phyloP scores from a whole-genome alignment of 2,329 filamentous ascomycete species.

The Cytospora schulzeri region DNA sequence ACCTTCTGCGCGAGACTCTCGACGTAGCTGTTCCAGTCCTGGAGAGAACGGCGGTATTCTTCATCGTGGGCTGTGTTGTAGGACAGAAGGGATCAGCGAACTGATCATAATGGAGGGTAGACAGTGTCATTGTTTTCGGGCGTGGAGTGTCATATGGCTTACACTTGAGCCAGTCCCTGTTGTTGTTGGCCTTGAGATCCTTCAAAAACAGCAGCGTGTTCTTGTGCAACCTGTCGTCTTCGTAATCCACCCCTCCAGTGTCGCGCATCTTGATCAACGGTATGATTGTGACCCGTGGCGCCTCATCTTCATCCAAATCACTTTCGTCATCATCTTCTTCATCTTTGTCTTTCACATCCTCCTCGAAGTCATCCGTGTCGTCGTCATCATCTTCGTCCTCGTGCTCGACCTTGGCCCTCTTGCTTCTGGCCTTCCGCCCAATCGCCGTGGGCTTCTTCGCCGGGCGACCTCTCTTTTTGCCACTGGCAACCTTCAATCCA shows the following conservation, averaged over 20 bases:
- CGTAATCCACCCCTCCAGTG: constrained; percentile 49
- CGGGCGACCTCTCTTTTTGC: constrained; percentile 11
- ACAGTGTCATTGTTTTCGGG: no score
- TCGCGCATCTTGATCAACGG: constrained; percentile 46
- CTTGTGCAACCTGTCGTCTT: constrained; percentile 54
- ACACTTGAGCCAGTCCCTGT: constrained; percentile 62
- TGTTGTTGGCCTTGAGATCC: constrained; percentile 63
- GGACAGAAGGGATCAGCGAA: constrained; percentile 13
- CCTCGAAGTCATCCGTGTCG: constrained; percentile 38
- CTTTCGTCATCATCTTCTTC: constrained; percentile 41
- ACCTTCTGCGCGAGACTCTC: constrained; percentile 71
- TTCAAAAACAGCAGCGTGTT: constrained; percentile 61
- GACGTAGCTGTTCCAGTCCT: constrained; percentile 81
- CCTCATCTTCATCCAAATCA: constrained; percentile 40
- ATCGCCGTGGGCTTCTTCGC: constrained; percentile 20
- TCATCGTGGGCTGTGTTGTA: constrained; percentile 68
- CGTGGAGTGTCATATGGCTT: no score
- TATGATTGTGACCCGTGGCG: constrained; percentile 43
- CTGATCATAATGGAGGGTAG: no score
- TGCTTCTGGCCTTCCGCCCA: constrained; percentile 4
- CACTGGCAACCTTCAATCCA: constrained; percentile 13
- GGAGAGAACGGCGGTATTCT: constrained; percentile 75
- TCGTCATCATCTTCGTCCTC: constrained; percentile 33
- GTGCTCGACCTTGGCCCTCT: constrained; percentile 29
- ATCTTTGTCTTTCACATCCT: constrained; percentile 35